phyloP scores from a whole-genome alignment of 2,329 filamentous ascomycete genomes.

The Fusarium sp. region DNA sequence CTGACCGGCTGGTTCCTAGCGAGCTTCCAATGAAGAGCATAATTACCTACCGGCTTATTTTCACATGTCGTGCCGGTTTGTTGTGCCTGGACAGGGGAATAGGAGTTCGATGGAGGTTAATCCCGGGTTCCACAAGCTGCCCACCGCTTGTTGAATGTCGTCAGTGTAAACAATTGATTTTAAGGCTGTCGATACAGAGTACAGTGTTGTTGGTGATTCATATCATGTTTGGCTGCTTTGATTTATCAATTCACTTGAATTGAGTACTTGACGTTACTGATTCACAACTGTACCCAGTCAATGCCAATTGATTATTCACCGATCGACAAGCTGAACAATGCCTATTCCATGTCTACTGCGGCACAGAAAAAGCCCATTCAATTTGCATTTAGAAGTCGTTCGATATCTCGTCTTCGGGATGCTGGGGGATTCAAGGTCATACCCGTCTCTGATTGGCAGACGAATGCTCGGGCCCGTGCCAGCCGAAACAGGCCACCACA shows the following conservation, averaged over 20 bases:
- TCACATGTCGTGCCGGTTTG: not conserved
- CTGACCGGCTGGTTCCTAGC: not conserved
- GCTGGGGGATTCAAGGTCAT: slow-evolving; percentile 8
- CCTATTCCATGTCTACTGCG: not conserved
- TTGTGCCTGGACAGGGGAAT: not conserved
- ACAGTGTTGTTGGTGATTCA: not conserved
- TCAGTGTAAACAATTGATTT: not conserved
- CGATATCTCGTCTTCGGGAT: slow-evolving; percentile 30
- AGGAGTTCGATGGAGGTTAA: not conserved
- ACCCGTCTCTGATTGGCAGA: slow-evolving; percentile 17
- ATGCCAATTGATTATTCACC: not conserved
- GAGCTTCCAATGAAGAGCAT: not conserved
- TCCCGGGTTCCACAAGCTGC: not conserved
- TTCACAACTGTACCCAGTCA: not conserved
- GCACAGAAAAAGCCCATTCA: slow-evolving; percentile 1
- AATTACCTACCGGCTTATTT: not conserved
- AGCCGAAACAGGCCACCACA: slow-evolving; percentile 28
- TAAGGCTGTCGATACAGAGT: not conserved
- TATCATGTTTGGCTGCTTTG: not conserved
- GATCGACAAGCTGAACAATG: not conserved
- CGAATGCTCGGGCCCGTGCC: slow-evolving; percentile 14
- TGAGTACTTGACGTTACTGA: not conserved
- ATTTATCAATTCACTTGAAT: not conserved
- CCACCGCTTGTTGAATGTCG: slow-evolving; percentile 5
- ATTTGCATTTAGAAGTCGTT: slow-evolving; percentile 16